Percentiles rank a stretch among this genome's conserved stretches.
phyloP scores from a whole-genome alignment of 306 rosid species.

The Psophocarpus tetragonolobus region DNA sequence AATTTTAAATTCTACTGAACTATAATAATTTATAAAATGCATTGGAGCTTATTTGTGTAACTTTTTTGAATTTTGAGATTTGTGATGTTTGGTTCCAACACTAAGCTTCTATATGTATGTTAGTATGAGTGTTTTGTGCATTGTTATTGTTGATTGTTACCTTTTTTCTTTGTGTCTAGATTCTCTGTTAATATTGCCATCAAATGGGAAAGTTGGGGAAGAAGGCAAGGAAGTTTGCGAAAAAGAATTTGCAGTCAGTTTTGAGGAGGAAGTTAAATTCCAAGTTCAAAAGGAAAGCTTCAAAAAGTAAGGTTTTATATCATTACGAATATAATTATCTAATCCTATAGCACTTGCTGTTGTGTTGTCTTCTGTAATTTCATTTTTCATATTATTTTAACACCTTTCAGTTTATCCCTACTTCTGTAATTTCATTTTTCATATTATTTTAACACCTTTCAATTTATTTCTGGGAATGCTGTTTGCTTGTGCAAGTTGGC shows the following conservation, averaged over 20 bases:
- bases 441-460: not conserved
- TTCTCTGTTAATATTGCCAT: not conserved
- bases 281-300: constrained; percentile 74
- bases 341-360: not conserved
- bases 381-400: not conserved
- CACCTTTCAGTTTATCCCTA: not conserved
- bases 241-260: constrained; percentile 87
- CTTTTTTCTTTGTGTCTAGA: not conserved
- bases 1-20: no score
- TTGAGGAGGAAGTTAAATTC: constrained; percentile 71
- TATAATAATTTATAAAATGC: no score
- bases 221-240: constrained; percentile 93
- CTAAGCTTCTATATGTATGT: not conserved
- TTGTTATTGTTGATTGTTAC: not conserved
- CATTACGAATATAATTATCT: not conserved
- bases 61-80: not conserved
- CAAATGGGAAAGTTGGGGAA: constrained; percentile 87
- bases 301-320: constrained; percentile 57
- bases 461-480: no score
- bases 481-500: no score
- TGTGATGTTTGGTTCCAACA: not conserved
- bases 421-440: not conserved
- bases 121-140: not conserved
- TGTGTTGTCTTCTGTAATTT: not conserved
- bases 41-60: no score